A percentile compares a stretch with the other conserved stretches of the same genome.
Conservation (phyloP, 2,329 filamentous ascomycete species). For the Chrysoporthe austroafricana region DNA sequence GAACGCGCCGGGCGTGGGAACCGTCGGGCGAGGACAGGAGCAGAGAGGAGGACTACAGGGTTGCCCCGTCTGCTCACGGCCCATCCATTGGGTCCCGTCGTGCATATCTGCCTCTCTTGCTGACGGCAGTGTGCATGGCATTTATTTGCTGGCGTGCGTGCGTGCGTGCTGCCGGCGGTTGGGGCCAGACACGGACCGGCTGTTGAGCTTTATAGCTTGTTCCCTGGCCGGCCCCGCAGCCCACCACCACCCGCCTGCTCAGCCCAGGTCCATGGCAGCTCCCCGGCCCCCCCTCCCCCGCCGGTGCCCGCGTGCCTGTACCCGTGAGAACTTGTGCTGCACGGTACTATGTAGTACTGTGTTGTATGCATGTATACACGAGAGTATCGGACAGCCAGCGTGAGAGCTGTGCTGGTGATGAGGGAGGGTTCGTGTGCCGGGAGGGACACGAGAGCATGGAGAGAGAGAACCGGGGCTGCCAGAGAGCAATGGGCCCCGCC, state of each 20-base stretch:
- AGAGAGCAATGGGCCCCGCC: not conserved
- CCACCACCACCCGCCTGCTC: not conserved
- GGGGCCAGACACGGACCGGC: not conserved
- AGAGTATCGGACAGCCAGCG: no score
- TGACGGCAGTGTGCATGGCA: slow-evolving; percentile 9
- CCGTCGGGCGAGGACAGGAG: no score
- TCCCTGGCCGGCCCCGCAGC: not conserved
- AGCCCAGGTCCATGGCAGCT: not conserved
- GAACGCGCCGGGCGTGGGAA: no score
- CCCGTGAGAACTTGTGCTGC: no score
- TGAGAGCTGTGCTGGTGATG: no score
- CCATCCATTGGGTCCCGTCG: not conserved
- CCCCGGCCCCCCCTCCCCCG: not conserved
- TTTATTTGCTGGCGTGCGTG: no score
- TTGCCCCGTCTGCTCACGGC: no score
- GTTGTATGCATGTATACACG: no score
- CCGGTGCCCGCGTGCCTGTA: no score
- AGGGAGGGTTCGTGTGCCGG: not conserved
- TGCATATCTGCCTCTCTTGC: not conserved
- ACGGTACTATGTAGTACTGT: no score
- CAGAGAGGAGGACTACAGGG: not conserved
- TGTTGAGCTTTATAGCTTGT: not conserved
- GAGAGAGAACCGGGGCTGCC: not conserved
- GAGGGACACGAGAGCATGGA: no score
- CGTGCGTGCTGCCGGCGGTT: not conserved